phyloP scores from a whole-genome alignment of 2,329 filamentous ascomycete genomes.

The Alternaria arbusti region DNA sequence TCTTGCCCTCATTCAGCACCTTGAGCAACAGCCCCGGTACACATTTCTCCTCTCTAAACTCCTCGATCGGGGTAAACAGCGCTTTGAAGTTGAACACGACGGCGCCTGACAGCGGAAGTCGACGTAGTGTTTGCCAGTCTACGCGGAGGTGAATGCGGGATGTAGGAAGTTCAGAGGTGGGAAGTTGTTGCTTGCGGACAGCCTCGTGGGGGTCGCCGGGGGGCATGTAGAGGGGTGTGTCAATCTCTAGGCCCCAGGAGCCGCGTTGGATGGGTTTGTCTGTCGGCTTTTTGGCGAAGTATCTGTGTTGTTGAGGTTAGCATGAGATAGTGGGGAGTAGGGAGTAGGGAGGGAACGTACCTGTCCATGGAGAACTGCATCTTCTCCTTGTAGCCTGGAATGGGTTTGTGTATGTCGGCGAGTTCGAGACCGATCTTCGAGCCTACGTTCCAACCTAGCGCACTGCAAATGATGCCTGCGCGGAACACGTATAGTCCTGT shows the following conservation, averaged over 20 bases:
- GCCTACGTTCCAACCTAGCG: slow-evolving; percentile 78
- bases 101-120: slow-evolving; percentile 75
- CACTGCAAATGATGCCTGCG: slow-evolving; percentile 78
- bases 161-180: slow-evolving; percentile 59
- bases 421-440: slow-evolving; percentile 76
- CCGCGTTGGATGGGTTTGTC: slow-evolving; percentile 80
- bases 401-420: slow-evolving; percentile 72
- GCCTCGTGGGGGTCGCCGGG: slow-evolving; percentile 69
- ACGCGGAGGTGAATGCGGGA: slow-evolving; percentile 73
- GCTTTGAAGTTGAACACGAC: slow-evolving; percentile 91
- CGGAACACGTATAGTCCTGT: slow-evolving; percentile 77
- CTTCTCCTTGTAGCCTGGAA: slow-evolving; percentile 86
- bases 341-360: slow-evolving; percentile 57
- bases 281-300: slow-evolving; percentile 78
- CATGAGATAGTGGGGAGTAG: too few relatives aligned
- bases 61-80: slow-evolving; percentile 75
- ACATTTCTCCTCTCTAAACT: slow-evolving; percentile 74
- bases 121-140: slow-evolving; percentile 86
- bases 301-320: slow-evolving; percentile 56
- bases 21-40: slow-evolving; percentile 73
- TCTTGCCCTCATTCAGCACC: slow-evolving; percentile 74
- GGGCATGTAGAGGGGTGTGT: slow-evolving; percentile 76
- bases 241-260: slow-evolving; percentile 82
- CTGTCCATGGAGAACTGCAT: slow-evolving; percentile 88
- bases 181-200: slow-evolving; percentile 62